Percentiles rank a stretch among this genome's conserved stretches.
These are phyloP conservation scores for Hypomontagnella monticulosa DNA, from an alignment of 495 filamentous ascomycete species.

Conservation along the genomic window DNA sequence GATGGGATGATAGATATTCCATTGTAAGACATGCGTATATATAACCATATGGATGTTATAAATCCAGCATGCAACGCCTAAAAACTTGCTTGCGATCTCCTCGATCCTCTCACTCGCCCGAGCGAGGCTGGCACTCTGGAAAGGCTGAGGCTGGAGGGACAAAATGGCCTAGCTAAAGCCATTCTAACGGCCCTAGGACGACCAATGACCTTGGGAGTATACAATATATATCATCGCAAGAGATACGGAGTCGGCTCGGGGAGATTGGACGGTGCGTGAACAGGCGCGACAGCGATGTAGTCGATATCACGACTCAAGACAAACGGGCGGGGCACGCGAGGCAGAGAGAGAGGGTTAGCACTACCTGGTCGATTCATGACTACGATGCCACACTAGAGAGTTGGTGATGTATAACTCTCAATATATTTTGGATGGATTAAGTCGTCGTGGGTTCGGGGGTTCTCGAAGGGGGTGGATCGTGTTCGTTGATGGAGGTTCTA, in stretches of 20 bases:
- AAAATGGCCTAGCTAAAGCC: background rate
- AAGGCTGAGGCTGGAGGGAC: slow-evolving; percentile 32
- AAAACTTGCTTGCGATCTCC: slow-evolving; percentile 13
- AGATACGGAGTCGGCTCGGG: slow-evolving; percentile 4
- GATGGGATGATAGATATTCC: slow-evolving; percentile 6
- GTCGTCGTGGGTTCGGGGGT: slow-evolving; percentile 23
- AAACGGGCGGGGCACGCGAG: slow-evolving; percentile 49
- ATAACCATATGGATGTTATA: slow-evolving; percentile 8
- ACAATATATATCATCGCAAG: slow-evolving; percentile 8
- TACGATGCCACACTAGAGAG: slow-evolving; percentile 30
- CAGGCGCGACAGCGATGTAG: slow-evolving; percentile 26
- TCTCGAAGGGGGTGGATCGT: slow-evolving; percentile 5
- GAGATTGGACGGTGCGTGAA: slow-evolving; percentile 1
- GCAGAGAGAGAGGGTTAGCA: slow-evolving; percentile 45
- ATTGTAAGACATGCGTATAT: slow-evolving; percentile 3
- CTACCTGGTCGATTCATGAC: slow-evolving; percentile 70
- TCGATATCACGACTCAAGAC: slow-evolving; percentile 39
- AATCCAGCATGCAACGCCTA: slow-evolving; percentile 6
- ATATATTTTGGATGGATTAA: slow-evolving; percentile 13
- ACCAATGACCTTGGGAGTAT: slow-evolving; percentile 10
- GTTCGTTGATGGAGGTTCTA: slow-evolving; percentile 22
- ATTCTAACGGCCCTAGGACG: background rate
- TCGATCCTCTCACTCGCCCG: background rate
- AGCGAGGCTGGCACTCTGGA: slow-evolving; percentile 27
- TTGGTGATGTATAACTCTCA: slow-evolving; percentile 12